Base-by-base conservation (phyloP, 106 monocot species). In the Iris macrosiphon region DNA sequence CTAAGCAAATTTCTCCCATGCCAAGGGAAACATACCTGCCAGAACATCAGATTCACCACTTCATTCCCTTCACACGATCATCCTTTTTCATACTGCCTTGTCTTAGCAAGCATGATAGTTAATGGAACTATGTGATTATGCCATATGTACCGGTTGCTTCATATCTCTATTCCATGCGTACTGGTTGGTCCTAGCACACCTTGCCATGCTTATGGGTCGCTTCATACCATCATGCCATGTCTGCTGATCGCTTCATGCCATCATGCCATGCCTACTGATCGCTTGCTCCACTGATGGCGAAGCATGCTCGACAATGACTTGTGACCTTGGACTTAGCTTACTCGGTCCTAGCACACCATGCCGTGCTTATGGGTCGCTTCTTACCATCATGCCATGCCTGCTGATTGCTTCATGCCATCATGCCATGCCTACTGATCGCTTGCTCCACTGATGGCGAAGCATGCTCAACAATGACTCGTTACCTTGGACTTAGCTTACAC, bases 291-390 rank as follows among this genome's bases (percentile, higher is more conserved):
- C 28, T 15, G 34, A 6, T 67, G 50, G 49, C 42, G 71, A 75
- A 74, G 65, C 73, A 81, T 80, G 67, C 44, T 53, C 73, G 52
- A 66, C 70, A 80, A 71, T 80, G 62, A 60, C 66, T 70, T 64
- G 77, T 68, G 61, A 72, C 63, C 46, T 71, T 77, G 79, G 79
- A 55, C 53, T 65, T 79, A 66, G 51, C 31, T 58, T 73, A 72
- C 57, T n/a, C n/a, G n/a, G n/a, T n/a, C n/a, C n/a, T n/a, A n/a
- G n/a, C n/a, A n/a, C n/a, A n/a, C n/a, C n/a, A n/a, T n/a, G n/a
- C n/a, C n/a, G n/a, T n/a, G n/a, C n/a, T n/a, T n/a, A n/a, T n/a
- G n/a, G n/a, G n/a, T n/a, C n/a, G n/a, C n/a, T n/a, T n/a, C n/a
- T n/a, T n/a, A 61, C 39, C 65, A 54, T 52, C 71, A 67, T 78